Conservation (phyloP, 140 eudicot species). For the Ambrosia hybrid region DNA sequence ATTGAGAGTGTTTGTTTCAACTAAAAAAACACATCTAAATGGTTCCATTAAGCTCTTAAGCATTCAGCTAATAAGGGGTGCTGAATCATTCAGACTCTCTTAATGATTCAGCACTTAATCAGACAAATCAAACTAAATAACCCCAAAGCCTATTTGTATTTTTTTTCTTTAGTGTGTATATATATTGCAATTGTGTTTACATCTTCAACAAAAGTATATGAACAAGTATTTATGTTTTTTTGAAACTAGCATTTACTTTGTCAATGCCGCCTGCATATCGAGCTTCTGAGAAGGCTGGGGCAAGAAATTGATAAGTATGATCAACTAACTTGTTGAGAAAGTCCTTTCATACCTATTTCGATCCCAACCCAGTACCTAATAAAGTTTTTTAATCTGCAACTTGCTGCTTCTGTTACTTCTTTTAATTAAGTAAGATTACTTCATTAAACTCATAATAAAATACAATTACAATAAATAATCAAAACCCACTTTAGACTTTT, state of each 20-base stretch:
- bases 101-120: too few species aligned
- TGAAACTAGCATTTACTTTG: conserved; percentile 26
- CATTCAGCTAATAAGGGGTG: too few species aligned
- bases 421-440: neutral
- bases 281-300: conserved; percentile 33
- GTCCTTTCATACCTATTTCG: conserved; percentile 25
- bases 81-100: too few species aligned
- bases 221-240: conserved; percentile 10
- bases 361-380: conserved; percentile 24
- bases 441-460: neutral
- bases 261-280: conserved; percentile 26
- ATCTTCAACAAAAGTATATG: conserved; percentile 9
- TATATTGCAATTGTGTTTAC: neutral
- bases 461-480: neutral
- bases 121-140: too few species aligned
- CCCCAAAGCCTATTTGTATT: too few species aligned
- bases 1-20: too few species aligned
- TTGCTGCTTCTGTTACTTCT: conserved; percentile 16
- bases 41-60: too few species aligned
- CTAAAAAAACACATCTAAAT: too few species aligned
- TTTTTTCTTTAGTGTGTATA: neutral
- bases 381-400: conserved; percentile 24
- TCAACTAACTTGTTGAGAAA: conserved; percentile 36
- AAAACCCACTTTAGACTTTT: conserved; percentile 4
- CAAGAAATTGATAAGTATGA: conserved; percentile 9